Base-by-base conservation (phyloP, 2,329 filamentous ascomycete species). In the Davidsoniella australis region DNA sequence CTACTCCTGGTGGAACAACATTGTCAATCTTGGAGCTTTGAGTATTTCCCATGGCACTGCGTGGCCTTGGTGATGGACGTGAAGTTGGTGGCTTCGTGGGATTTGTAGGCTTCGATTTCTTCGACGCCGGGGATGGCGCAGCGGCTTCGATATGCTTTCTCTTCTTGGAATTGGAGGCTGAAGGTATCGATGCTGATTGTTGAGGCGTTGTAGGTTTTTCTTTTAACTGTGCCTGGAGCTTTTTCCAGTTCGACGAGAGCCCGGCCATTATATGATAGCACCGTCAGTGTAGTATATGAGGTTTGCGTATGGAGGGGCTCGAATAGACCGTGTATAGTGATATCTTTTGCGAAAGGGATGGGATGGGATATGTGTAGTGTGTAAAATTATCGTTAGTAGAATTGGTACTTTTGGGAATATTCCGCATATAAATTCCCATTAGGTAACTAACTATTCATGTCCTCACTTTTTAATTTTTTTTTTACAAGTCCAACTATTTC, bases 161-260 rank as follows among this genome's bases (percentile, higher is more conserved):
- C 54, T 60, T 64, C 47, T 62, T 63, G 29, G 58, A 44, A 42
- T 56, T 50, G 10, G 55, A 54, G n/a, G 60, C 48, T 26, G 57
- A 38, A 55, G 59, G 53, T 5, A 39, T 36, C 8, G 58, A 45
- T 43, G 56, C 49, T 10, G 55, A 55, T 12, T 61, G 48, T 29
- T 57, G 37, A 55, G 59, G 54, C 14, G 44, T 23, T 40, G 24
- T 14, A 2, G 44, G 20, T 52, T 71, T 68, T 39, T 68, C 61
- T 58, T 73, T 69, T 57, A 77, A 65, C 57, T 72, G 72, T 55
- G 74, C 73, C 65, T 86, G 82, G 49, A 88, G 70, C 65, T 75
- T 81, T 65, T 85, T 86, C 83, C 83, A 88, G 61, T 88, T 88
- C 48, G 74, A 77, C 10, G 77, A 81, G 33, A 80, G 63, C 57